Evolutionary conservation across 2,329 filamentous ascomycete species (phyloP), one percentile per base, ranked within the genome.

Genomic region (Diatrype stigma): DNA sequence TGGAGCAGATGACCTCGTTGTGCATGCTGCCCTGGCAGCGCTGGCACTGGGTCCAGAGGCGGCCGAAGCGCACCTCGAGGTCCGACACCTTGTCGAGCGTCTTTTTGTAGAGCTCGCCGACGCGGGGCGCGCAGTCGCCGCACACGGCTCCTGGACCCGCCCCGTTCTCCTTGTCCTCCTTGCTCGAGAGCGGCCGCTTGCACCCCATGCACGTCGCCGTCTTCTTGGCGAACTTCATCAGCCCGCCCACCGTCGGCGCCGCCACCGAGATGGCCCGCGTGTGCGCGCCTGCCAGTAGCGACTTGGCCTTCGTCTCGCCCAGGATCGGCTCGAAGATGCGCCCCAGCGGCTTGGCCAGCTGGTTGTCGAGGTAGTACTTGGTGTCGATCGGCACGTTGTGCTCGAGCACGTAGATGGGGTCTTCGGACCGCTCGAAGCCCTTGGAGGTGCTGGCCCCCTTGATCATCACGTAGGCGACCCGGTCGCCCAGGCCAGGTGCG

Each of bases 201-300:
- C 94, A 99, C 3, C 92, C 94, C 88, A 99, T 96, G 70, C 94
- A 99, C 0, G 94, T 97, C 73, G 92, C 86, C 3, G 94, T 99
- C 76, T 96, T 96, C 75, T 96, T 96, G 32, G 94, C 82, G 67
- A 97, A 99, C 73, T 96, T 96, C 94, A 99, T 99, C 56, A 99
- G 76, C 0, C 94, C 94, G 51, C 94, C 94, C 55, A 96, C 82
- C 0, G 88, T 89, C 0, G 95, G 93, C 19, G 90, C 94, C 2
- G 93, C 92, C 22, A 97, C 90, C 1, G 90, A 89, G 58, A 99
- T 96, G 45, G 89, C 84, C n/a, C 94, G 87, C 8, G 94, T 99
- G 71, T 99, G 94, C 60, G 92, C 94, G 53, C 94, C 94, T 4
- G 88, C 91, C 28, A 99, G 81, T 19, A 99, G 79, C 38, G 88